Evolutionary conservation across 495 filamentous ascomycete genomes (phyloP).

Genomic region (Talaromyces stipitatus): DNA sequence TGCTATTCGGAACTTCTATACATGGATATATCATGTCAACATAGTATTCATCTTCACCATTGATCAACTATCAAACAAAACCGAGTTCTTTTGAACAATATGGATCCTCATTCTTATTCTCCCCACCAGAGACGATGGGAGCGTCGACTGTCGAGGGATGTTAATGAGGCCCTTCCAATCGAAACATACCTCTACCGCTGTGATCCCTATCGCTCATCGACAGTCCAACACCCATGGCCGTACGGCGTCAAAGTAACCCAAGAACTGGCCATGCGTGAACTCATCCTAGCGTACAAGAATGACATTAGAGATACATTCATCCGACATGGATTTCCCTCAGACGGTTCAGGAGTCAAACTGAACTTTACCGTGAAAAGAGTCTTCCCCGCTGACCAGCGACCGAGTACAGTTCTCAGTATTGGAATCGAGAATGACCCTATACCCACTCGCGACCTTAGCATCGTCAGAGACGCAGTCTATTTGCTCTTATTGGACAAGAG

Average conservation of each 20-base stretch:
- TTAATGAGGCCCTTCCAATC: neutral
- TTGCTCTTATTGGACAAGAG: neutral
- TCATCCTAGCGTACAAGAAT: neutral
- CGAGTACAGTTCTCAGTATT: neutral
- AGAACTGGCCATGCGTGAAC: neutral
- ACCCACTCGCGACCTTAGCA: neutral
- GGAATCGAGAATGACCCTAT: neutral
- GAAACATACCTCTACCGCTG: neutral
- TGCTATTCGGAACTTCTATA: neutral
- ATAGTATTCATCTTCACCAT: no score
- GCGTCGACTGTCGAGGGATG: neutral
- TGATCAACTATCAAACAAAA: no score
- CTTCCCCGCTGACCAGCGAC: neutral
- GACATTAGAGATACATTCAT: neutral
- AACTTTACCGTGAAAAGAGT: neutral
- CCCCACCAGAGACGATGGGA: neutral
- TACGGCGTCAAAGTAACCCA: neutral
- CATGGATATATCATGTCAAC: neutral
- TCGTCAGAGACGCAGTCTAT: neutral
- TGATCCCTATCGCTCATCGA: neutral
- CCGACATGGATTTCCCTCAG: neutral
- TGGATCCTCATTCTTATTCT: neutral
- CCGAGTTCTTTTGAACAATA: neutral
- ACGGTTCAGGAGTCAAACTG: neutral
- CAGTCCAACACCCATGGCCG: neutral